Evolutionary conservation across 2,329 filamentous ascomycete species (phyloP), one percentile per base, ranked within the genome.

Genomic region (Calonectria montana): DNA sequence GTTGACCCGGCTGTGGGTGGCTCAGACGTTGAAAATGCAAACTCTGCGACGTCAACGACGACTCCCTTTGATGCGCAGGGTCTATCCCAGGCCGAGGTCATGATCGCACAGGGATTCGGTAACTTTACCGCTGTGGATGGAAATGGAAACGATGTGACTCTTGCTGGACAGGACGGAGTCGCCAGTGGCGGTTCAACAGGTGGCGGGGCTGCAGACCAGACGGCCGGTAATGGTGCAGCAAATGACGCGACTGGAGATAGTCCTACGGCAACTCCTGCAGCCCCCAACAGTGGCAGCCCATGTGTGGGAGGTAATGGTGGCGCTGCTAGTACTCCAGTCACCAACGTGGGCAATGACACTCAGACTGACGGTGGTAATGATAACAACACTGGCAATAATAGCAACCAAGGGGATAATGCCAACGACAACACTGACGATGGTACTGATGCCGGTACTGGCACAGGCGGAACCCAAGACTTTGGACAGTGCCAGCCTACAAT

Each of bases 21-120:
- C 69, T 84, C 89, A 25, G 90, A 87, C 67, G 77, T 84, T 13
- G 89, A 91, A 80, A 93, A 93, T 73, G 88, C 89, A 72, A 89
- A 92, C 80, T 90, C 91, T 18, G 83, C 82, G 2, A 81, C 82
- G 27, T 92, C 89, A 4, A 80, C 88, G 55, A 80, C 79, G 21
- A 86, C 82, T 4, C 91, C 92, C 4, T 90, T 94, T 57, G 81
- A 86, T 53, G 91, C 91, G 16, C 81, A 81, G 65, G 91, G 92
- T n/a, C 81, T 92, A 76, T 92, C 90, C 73, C 89, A 94, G 31
- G 92, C 92, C 25, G 87, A 93, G 69, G 83, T 94, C 70, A 87
- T 92, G 83, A 83, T 82, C 61, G 89, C 88, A 25, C 87, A 91
- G 69, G 92, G 92, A 15, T 92, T 94, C 79, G 85, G 86, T 74